Percentiles rank a stretch among this genome's conserved stretches.
These are phyloP conservation scores for Colletotrichum paranaense DNA, from an alignment of 2,329 filamentous ascomycete species.

Conservation along the genomic window DNA sequence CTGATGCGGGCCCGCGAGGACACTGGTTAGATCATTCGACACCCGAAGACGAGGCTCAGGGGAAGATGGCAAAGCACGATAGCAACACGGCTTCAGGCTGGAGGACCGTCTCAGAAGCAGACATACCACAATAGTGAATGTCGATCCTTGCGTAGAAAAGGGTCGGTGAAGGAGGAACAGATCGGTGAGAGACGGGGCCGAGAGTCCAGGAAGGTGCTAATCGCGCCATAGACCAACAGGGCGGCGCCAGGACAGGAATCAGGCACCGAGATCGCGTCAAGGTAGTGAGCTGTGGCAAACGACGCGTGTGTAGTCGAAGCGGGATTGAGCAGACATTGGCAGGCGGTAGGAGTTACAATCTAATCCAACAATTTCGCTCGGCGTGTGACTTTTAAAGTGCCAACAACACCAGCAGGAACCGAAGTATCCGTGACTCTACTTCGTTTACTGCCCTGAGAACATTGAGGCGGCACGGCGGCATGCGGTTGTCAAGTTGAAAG, in stretches of 20 bases:
- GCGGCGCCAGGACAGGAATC: conserved; percentile 7
- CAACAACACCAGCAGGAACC: neutral
- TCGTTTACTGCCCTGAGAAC: neutral
- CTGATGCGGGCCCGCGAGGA: neutral
- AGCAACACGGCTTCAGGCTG: neutral
- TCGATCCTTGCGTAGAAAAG: neutral
- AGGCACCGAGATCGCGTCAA: conserved; percentile 15
- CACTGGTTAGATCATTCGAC: neutral
- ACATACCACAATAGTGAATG: neutral
- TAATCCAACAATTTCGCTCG: neutral
- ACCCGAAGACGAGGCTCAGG: neutral
- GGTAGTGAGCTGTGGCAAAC: conserved; percentile 22
- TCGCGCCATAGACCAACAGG: neutral
- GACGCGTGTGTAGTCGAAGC: conserved; percentile 18
- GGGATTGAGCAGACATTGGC: conserved; percentile 2
- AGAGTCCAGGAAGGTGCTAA: neutral
- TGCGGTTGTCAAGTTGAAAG: neutral
- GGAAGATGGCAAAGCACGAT: neutral
- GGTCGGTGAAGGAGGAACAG: neutral
- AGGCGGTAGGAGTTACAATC: conserved; percentile 5
- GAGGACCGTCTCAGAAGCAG: neutral
- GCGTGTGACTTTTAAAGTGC: neutral
- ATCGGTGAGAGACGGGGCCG: neutral
- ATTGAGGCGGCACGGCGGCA: too few species aligned
- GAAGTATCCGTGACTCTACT: neutral